Percentiles rank a stretch among this genome's conserved stretches.
Evolutionary conservation across 352 stramenopile species (phyloP).

Genomic region (Phytopythium helicoides): DNA sequence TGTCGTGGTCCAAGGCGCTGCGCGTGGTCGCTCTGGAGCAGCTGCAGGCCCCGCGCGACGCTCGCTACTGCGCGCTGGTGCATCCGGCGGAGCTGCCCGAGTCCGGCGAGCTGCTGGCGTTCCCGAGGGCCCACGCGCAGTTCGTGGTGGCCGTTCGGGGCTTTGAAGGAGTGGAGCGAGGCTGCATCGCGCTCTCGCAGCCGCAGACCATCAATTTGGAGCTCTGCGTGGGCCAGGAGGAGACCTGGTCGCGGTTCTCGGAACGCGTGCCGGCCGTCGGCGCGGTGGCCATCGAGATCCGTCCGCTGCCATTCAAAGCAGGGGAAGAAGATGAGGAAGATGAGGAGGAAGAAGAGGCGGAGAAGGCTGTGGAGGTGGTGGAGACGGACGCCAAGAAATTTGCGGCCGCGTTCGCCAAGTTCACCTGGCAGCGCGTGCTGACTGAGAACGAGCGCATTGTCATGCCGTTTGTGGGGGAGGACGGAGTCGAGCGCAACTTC

Average conservation of each 20-base stretch:
- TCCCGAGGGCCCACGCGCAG: conserved; percentile 70
- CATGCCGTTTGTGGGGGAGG: conserved; percentile 46
- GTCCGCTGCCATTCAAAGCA: conserved; percentile 27
- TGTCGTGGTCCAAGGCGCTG: conserved; percentile 33
- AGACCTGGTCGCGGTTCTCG: conserved; percentile 75
- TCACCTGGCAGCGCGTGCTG: conserved; percentile 54
- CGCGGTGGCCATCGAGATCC: conserved; percentile 66
- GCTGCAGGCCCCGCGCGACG: conserved; percentile 12
- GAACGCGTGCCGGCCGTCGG: conserved; percentile 41
- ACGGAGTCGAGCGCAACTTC: conserved; percentile 37
- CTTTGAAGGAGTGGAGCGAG: conserved; percentile 33
- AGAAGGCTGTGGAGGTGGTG: conserved; percentile 10
- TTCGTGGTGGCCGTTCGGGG: conserved; percentile 62
- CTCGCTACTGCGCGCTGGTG: conserved; percentile 51
- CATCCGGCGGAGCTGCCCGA: conserved; percentile 61
- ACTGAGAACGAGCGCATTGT: conserved; percentile 79
- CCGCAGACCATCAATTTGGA: conserved; percentile 81
- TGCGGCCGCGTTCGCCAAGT: conserved; percentile 48
- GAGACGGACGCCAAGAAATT: conserved; percentile 52
- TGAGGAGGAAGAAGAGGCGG: conserved; percentile 12
- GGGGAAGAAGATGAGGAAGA: conserved; percentile 11
- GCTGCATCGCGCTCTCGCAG: conserved; percentile 57
- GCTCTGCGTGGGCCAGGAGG: conserved; percentile 65
- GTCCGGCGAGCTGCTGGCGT: conserved; percentile 35
- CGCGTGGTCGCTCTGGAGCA: conserved; percentile 34